Conservation (phyloP, 1,284 basidiomycete species). For the Hemileia vastatrix region DNA sequence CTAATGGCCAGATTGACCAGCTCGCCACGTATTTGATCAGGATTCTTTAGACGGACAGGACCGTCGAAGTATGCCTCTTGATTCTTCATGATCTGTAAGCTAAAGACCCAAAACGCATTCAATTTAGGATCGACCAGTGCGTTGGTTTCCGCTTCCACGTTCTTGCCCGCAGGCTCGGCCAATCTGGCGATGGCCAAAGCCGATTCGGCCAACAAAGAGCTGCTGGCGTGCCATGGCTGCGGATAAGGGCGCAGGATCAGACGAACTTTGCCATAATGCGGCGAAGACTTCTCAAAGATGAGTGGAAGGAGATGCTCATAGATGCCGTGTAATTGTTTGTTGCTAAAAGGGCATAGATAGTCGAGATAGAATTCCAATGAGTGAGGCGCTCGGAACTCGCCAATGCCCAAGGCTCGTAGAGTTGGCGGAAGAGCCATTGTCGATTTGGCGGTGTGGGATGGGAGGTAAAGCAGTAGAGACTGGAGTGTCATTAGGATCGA, state of each 20-base stretch:
- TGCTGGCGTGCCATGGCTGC: constrained; percentile 51
- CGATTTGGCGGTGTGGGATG: too few relatives aligned
- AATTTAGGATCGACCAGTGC: constrained; percentile 69
- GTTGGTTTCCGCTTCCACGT: constrained; percentile 57
- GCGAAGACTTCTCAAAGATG: constrained; percentile 30
- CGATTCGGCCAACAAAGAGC: constrained; percentile 7
- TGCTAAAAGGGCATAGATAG: constrained; percentile 70
- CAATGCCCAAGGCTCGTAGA: constrained; percentile 63
- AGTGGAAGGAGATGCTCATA: constrained; percentile 39
- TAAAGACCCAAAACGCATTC: constrained; percentile 59
- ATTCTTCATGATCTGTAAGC: constrained; percentile 58
- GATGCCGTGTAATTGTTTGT: constrained; percentile 46
- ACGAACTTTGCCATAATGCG: constrained; percentile 66
- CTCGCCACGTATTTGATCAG: constrained; percentile 63
- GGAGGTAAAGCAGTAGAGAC: too few relatives aligned
- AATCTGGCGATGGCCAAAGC: background rate
- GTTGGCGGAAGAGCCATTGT: constrained; percentile 81
- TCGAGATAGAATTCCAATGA: constrained; percentile 67
- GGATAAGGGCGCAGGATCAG: constrained; percentile 69
- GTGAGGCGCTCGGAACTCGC: constrained; percentile 59
- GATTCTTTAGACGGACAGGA: constrained; percentile 59
- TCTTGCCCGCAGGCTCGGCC: constrained; percentile 47
- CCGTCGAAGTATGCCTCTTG: constrained; percentile 72
- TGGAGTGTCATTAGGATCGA: too few relatives aligned
- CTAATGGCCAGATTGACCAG: constrained; percentile 55